These are phyloP conservation scores for Dothistroma septosporum DNA, from an alignment of 2,329 filamentous ascomycete species.

Conservation along the genomic window DNA sequence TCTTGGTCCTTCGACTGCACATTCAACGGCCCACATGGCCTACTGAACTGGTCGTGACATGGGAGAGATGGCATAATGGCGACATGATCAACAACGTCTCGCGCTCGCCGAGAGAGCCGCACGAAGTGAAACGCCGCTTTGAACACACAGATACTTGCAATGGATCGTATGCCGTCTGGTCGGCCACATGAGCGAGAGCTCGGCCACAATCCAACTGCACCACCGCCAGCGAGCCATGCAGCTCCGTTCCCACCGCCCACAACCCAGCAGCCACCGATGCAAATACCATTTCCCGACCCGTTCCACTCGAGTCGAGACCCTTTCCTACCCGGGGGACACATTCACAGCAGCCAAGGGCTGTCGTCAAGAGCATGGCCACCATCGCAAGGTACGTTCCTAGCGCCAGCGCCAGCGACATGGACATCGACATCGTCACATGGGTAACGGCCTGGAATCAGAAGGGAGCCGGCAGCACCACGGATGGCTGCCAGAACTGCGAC, in stretches of 20 bases:
- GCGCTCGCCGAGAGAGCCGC: not conserved
- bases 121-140: not conserved
- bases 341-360: slow-evolving; percentile 41
- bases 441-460: not conserved
- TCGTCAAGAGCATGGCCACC: slow-evolving; percentile 32
- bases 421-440: not conserved
- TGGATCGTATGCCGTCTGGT: slow-evolving; percentile 33
- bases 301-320: slow-evolving; percentile 45
- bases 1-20: not conserved
- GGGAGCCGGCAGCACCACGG: not conserved
- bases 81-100: not conserved
- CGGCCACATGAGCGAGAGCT: slow-evolving; percentile 41
- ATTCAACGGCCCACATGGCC: not conserved
- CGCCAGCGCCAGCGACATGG: not conserved
- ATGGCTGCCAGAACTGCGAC: slow-evolving; percentile 8
- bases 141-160: slow-evolving; percentile 4
- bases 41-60: not conserved
- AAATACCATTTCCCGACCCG: slow-evolving; percentile 46
- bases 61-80: not conserved
- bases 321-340: slow-evolving; percentile 40
- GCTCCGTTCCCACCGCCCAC: slow-evolving; percentile 30
- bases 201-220: slow-evolving; percentile 25
- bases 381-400: slow-evolving; percentile 28
- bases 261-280: slow-evolving; percentile 39
- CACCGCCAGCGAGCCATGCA: slow-evolving; percentile 35